Evolutionary conservation across 225 moss, liverwort and hornwort species (phyloP).

Genomic region (Ulota crispa): DNA sequence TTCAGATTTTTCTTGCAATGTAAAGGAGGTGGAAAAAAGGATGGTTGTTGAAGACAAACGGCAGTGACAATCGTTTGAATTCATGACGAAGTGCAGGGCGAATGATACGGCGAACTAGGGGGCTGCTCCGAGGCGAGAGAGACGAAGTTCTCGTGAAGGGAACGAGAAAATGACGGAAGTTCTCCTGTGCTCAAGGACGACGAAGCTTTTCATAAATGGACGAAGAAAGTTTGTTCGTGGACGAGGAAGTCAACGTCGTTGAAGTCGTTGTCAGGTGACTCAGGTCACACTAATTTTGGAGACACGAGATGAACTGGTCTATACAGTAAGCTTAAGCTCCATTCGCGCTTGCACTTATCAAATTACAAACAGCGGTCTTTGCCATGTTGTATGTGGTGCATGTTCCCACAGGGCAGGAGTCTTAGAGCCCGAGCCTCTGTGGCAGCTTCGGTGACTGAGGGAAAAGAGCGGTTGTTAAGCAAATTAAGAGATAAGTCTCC

Average conservation of each 20-base stretch:
- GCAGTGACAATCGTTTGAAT: background rate
- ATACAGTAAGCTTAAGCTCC: too few relatives aligned
- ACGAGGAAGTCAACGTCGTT: background rate
- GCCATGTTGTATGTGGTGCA: accelerated
- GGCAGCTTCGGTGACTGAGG: too few relatives aligned
- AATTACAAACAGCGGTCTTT: accelerated
- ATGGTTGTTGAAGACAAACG: background rate
- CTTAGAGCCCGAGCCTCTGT: too few relatives aligned
- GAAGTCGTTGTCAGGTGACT: background rate
- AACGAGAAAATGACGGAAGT: background rate
- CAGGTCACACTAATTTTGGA: background rate
- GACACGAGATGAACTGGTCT: too few relatives aligned
- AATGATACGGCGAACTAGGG: too few relatives aligned
- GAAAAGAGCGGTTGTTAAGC: too few relatives aligned
- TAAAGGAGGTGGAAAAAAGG: background rate
- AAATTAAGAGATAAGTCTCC: too few relatives aligned
- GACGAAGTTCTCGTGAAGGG: background rate
- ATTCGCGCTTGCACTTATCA: accelerated
- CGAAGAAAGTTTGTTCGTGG: background rate
- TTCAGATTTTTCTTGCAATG: background rate
- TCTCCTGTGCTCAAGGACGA: background rate
- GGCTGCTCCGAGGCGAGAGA: background rate
- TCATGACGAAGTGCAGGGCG: background rate
- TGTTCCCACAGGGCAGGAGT: too few relatives aligned
- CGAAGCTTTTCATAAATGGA: background rate